A percentile compares a stretch with the other conserved stretches of the same genome.
These are phyloP conservation scores for Cystobasidium slooffiae DNA, from an alignment of 1,284 basidiomycete species.

Conservation along the genomic window DNA sequence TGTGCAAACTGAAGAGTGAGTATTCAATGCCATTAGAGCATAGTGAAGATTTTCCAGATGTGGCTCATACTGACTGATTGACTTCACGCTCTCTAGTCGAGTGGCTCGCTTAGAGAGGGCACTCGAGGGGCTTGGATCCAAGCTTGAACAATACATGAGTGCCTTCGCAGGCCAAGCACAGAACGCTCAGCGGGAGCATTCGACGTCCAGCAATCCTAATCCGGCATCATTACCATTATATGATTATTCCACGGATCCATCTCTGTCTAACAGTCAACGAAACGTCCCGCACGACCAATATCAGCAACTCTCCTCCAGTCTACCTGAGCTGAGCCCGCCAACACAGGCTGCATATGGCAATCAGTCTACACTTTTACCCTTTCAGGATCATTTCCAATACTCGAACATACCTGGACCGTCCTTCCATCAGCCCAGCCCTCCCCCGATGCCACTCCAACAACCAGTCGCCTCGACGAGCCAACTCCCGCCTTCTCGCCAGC, in stretches of 20 bases:
- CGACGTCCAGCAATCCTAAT: neutral
- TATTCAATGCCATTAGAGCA: neutral
- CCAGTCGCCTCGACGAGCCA: conserved; percentile 1
- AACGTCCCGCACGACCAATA: neutral
- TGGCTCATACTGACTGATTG: neutral
- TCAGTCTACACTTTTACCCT: neutral
- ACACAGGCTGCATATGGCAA: neutral
- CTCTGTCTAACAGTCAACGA: too few relatives aligned
- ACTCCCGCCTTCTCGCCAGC: neutral
- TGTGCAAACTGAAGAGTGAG: conserved; percentile 8
- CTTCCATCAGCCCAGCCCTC: neutral
- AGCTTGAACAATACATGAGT: conserved; percentile 11
- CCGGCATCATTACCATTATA: neutral
- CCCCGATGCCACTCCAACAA: neutral
- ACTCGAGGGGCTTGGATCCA: neutral
- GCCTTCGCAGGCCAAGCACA: neutral
- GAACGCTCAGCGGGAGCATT: neutral
- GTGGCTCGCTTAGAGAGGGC: conserved; percentile 6
- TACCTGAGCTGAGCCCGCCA: neutral
- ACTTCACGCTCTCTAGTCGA: neutral
- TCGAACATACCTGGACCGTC: neutral
- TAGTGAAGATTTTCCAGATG: neutral
- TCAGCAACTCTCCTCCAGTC: neutral
- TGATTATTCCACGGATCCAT: neutral
- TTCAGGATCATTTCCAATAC: neutral